phyloP scores from a whole-genome alignment of 805 yeast species.

The Yamadazyma takamatsuzukensis region DNA sequence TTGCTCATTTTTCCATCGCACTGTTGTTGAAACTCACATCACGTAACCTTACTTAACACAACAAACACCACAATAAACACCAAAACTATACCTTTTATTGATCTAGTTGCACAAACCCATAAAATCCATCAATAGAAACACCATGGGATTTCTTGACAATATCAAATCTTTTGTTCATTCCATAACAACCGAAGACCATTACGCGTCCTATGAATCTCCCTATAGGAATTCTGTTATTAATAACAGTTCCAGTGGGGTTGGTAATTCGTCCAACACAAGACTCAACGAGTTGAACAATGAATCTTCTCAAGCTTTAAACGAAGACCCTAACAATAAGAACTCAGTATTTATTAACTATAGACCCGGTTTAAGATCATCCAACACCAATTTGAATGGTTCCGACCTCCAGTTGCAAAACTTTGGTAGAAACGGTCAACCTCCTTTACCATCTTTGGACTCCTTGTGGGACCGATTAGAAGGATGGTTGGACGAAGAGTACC shows the following conservation, averaged over 20 bases:
- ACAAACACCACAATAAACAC: too few relatives aligned
- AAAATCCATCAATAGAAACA: too few relatives aligned
- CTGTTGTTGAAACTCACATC: too few relatives aligned
- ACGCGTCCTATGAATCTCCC: conserved; percentile 49
- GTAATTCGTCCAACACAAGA: conserved; percentile 24
- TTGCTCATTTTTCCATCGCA: too few relatives aligned
- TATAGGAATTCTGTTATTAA: conserved; percentile 21
- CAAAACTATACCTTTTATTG: too few relatives aligned
- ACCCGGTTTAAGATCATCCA: conserved; percentile 43
- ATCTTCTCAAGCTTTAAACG: conserved; percentile 25
- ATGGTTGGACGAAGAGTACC: conserved; percentile 45
- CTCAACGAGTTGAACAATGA: conserved; percentile 32
- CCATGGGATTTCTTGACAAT: conserved; percentile 37
- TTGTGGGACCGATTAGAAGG: conserved; percentile 41
- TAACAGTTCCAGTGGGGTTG: conserved; percentile 11
- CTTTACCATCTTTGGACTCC: conserved; percentile 43
- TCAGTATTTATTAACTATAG: conserved; percentile 26
- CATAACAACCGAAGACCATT: conserved; percentile 56
- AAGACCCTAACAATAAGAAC: conserved; percentile 16
- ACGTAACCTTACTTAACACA: too few relatives aligned
- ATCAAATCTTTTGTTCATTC: conserved; percentile 43
- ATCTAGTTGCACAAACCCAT: too few relatives aligned
- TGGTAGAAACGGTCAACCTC: conserved; percentile 46
- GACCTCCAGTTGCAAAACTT: conserved; percentile 44
- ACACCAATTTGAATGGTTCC: conserved; percentile 32